A percentile compares a stretch with the other conserved stretches of the same genome.
Conservation (phyloP, 768 basidiomycete species). For the Pluteus cervinus region DNA sequence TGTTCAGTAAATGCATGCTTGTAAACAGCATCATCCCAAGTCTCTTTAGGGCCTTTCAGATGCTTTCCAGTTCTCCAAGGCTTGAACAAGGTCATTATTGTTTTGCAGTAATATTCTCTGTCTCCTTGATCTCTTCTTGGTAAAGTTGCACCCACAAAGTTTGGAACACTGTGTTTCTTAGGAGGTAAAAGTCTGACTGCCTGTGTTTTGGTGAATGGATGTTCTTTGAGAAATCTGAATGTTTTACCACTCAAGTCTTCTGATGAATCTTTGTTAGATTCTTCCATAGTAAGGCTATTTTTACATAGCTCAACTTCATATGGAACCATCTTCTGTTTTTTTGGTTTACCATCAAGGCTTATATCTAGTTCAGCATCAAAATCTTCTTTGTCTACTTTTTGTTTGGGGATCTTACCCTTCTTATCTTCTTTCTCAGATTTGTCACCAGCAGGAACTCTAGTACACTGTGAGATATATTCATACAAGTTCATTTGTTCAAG, state of each 20-base stretch:
- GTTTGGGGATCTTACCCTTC: too few species aligned
- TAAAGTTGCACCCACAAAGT: slow-evolving; percentile 14
- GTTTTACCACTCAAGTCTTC: slow-evolving; percentile 21
- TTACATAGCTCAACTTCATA: too few species aligned
- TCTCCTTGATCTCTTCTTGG: slow-evolving; percentile 18
- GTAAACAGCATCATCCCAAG: slow-evolving; percentile 16
- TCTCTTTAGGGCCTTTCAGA: slow-evolving; percentile 10
- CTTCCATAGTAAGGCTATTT: too few species aligned
- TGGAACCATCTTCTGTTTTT: too few species aligned
- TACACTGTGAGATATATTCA: slow-evolving; percentile 18
- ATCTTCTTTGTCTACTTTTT: too few species aligned
- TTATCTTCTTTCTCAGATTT: slow-evolving; percentile 5
- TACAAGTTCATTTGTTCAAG: slow-evolving; percentile 19
- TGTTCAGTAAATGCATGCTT: slow-evolving; percentile 10
- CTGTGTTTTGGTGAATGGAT: background rate
- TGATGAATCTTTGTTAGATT: too few species aligned
- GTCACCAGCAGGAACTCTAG: slow-evolving; percentile 3
- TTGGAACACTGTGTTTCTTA: slow-evolving; percentile 19
- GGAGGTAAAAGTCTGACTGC: background rate
- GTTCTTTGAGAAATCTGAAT: slow-evolving; percentile 18
- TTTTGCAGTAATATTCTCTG: slow-evolving; percentile 15
- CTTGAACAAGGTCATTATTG: slow-evolving; percentile 18
- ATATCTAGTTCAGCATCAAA: background rate
- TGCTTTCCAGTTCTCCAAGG: slow-evolving; percentile 18
- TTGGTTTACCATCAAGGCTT: slow-evolving; percentile 13